phyloP scores from a whole-genome alignment of 129 eudicot species.

The Centrapalus pauciflorus region DNA sequence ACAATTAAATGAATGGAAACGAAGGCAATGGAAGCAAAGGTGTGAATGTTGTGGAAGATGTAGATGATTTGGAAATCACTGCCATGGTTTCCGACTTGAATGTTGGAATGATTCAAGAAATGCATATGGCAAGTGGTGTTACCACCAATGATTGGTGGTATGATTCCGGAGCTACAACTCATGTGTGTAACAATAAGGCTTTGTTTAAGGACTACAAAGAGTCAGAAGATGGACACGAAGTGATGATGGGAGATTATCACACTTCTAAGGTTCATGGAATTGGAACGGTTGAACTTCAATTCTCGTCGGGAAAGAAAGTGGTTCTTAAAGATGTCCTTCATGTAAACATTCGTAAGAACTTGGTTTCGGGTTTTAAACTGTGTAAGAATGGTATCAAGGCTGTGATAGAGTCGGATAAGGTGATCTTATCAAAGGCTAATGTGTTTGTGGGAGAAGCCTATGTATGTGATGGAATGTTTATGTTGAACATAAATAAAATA shows the following conservation, averaged over 20 bases:
- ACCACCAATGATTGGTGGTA: not conserved
- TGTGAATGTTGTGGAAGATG: too few relatives aligned
- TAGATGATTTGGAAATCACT: too few relatives aligned
- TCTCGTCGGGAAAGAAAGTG: too few relatives aligned
- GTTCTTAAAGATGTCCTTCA: not conserved
- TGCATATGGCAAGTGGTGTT: too few relatives aligned
- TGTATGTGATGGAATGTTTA: conserved; percentile 13
- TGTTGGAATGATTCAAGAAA: not conserved
- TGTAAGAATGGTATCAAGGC: conserved; percentile 13
- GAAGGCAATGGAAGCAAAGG: too few relatives aligned
- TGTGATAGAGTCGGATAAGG: too few relatives aligned
- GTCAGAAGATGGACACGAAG: not conserved
- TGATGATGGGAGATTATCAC: conserved; percentile 8
- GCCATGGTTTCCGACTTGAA: too few relatives aligned
- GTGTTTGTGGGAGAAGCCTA: conserved; percentile 5
- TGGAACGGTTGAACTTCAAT: too few relatives aligned
- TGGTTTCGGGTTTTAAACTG: not conserved
- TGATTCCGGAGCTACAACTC: not conserved
- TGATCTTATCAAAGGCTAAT: not conserved
- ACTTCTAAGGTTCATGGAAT: not conserved
- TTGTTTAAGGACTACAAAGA: not conserved
- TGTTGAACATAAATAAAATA: not conserved
- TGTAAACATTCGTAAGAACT: too few relatives aligned
- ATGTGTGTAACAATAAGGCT: not conserved
- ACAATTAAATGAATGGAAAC: too few relatives aligned